Percentiles rank a stretch among this genome's conserved stretches.
Evolutionary conservation across 257 asterid genomes (phyloP).

Genomic region (Thymus mandschuricus): DNA sequence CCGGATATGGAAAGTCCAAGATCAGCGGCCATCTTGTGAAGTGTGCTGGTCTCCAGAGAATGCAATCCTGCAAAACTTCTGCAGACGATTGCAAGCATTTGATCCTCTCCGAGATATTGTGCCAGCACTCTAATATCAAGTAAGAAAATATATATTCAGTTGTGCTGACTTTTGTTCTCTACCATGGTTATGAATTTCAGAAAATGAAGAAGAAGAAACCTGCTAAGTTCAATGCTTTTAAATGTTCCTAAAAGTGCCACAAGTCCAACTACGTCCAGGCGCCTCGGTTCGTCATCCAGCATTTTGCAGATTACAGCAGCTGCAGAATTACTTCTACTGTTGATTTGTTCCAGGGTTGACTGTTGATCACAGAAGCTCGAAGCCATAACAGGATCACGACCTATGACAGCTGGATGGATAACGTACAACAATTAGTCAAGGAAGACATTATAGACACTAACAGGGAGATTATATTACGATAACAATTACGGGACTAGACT

Average conservation of each 20-base stretch:
- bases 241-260: constrained; percentile 70
- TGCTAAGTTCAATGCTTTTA: constrained; percentile 55
- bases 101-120: constrained; percentile 61
- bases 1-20: constrained; percentile 38
- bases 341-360: constrained; percentile 35
- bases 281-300: constrained; percentile 30
- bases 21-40: constrained; percentile 35
- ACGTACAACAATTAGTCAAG: constrained; percentile 2
- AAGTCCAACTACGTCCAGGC: constrained; percentile 49
- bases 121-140: constrained; percentile 51
- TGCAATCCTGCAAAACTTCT: constrained; percentile 42
- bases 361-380: constrained; percentile 29
- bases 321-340: constrained; percentile 43
- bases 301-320: constrained; percentile 52
- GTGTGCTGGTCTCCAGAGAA: constrained; percentile 30
- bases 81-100: constrained; percentile 74
- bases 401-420: constrained; percentile 38
- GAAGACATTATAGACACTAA: not conserved
- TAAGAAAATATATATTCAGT: not conserved
- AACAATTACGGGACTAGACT: no score
- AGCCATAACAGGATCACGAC: constrained; percentile 27
- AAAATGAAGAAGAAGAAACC: constrained; percentile 40
- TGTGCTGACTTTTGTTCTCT: not conserved
- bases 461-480: no score
- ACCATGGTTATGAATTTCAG: not conserved